phyloP scores from a whole-genome alignment of 495 filamentous ascomycete species.

The Physcia stellaris region DNA sequence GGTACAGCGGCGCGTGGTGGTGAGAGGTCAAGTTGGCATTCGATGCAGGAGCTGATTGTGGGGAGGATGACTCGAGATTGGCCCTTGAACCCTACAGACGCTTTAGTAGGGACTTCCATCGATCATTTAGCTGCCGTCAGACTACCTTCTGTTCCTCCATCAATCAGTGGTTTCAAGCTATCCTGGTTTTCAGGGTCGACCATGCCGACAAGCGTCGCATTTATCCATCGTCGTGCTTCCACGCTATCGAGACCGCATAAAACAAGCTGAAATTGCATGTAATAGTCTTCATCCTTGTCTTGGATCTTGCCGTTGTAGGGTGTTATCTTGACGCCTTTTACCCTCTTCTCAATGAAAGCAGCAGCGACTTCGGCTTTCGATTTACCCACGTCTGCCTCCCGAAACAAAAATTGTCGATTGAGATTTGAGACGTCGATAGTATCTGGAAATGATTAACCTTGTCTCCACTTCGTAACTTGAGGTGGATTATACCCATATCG shows the following conservation, averaged over 20 bases:
- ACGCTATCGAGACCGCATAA: constrained; percentile 97
- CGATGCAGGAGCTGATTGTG: constrained; percentile 86
- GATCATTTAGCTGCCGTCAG: too few species aligned
- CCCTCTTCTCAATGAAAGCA: constrained; percentile 73
- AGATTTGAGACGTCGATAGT: constrained; percentile 98
- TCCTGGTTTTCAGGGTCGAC: constrained; percentile 68
- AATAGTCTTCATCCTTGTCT: constrained; percentile 93
- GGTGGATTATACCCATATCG: constrained; percentile 63
- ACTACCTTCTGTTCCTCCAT: constrained; percentile 94
- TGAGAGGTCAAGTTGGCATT: constrained; percentile 98
- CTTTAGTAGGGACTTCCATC: too few species aligned
- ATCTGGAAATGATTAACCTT: constrained; percentile 35
- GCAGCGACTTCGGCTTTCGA: constrained; percentile 91
- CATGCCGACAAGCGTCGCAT: constrained; percentile 81
- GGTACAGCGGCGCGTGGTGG: constrained; percentile 87
- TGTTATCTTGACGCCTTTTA: constrained; percentile 82
- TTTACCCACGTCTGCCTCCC: constrained; percentile 80
- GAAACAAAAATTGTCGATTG: constrained; percentile 96
- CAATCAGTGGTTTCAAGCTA: constrained; percentile 79
- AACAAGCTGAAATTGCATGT: constrained; percentile 91
- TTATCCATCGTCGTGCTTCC: constrained; percentile 96
- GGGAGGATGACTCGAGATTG: constrained; percentile 89
- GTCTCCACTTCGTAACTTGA: constrained; percentile 1
- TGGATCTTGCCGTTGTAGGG: constrained; percentile 91
- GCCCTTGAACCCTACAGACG: constrained; percentile 70